phyloP scores from a whole-genome alignment of 2,329 filamentous ascomycete genomes.

The Botryotinia convoluta region DNA sequence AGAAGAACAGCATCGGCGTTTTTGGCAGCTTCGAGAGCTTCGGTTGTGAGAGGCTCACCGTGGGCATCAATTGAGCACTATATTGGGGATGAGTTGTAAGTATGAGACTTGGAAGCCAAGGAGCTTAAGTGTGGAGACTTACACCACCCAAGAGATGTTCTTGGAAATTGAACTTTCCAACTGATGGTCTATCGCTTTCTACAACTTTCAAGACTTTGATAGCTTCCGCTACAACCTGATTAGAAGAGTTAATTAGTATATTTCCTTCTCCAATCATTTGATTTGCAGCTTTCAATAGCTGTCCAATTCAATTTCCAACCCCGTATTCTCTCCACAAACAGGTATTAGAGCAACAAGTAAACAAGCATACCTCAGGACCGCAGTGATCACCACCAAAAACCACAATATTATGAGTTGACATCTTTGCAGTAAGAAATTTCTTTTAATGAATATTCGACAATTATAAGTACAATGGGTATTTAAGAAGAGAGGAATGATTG shows the following conservation, averaged over 20 bases:
- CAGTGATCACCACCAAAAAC: constrained; percentile 83
- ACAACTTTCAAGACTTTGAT: constrained; percentile 83
- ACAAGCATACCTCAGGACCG: constrained; percentile 71
- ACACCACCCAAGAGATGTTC: constrained; percentile 90
- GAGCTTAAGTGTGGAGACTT: constrained; percentile 32
- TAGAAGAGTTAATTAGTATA: not conserved
- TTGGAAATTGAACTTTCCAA: constrained; percentile 78
- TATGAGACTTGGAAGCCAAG: not conserved
- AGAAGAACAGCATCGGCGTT: constrained; percentile 85
- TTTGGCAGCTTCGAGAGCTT: constrained; percentile 79
- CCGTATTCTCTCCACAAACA: constrained; percentile 1
- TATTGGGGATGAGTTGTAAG: not conserved
- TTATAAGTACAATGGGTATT: not conserved
- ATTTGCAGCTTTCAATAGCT: not conserved
- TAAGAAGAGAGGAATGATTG: not conserved
- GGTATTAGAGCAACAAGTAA: not conserved
- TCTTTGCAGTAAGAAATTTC: constrained; percentile 40
- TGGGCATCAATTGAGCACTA: constrained; percentile 86
- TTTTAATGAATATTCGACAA: not conserved
- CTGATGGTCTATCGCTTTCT: constrained; percentile 65
- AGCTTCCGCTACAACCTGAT: constrained; percentile 77
- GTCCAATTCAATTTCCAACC: not conserved
- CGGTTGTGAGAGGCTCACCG: constrained; percentile 75
- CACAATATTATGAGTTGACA: constrained; percentile 74
- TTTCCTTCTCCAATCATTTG: not conserved